These are phyloP conservation scores for Mariannaea elegans DNA, from an alignment of 2,329 filamentous ascomycete species.

Conservation along the genomic window DNA sequence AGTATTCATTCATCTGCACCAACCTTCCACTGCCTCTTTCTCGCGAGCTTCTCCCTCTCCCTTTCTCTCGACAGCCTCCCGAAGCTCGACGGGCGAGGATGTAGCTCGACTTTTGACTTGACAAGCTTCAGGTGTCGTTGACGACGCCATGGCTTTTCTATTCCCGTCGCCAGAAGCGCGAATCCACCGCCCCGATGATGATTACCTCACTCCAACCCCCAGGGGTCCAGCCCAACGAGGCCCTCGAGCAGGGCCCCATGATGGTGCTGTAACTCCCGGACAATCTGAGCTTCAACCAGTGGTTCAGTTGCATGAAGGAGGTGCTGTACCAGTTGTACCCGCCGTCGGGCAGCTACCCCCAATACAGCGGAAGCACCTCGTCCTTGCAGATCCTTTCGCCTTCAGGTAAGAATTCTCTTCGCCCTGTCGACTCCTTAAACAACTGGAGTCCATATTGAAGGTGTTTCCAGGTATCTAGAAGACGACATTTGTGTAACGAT, in stretches of 20 bases:
- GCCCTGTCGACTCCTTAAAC: neutral
- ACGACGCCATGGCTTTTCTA: slow-evolving; percentile 52
- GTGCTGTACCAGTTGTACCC: slow-evolving; percentile 18
- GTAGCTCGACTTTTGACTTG: slow-evolving; percentile 33
- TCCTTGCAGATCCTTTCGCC: slow-evolving; percentile 67
- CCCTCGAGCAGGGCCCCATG: slow-evolving; percentile 33
- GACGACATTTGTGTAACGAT: slow-evolving; percentile 82
- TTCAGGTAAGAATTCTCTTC: slow-evolving; percentile 55
- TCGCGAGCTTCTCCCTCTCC: slow-evolving; percentile 12
- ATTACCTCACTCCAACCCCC: slow-evolving; percentile 28
- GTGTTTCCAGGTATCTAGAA: slow-evolving; percentile 73
- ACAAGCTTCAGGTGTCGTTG: slow-evolving; percentile 37
- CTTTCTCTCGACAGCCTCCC: slow-evolving; percentile 21
- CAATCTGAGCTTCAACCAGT: slow-evolving; percentile 28
- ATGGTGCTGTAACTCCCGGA: slow-evolving; percentile 29
- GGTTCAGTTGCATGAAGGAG: slow-evolving; percentile 23
- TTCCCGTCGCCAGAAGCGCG: slow-evolving; percentile 45
- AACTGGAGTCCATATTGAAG: slow-evolving; percentile 18
- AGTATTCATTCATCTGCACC: slow-evolving; percentile 25
- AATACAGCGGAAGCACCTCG: slow-evolving; percentile 54
- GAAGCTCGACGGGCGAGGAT: slow-evolving; percentile 32
- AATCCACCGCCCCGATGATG: slow-evolving; percentile 40
- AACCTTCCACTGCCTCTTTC: neutral
- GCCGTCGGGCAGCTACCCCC: slow-evolving; percentile 18
- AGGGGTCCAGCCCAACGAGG: slow-evolving; percentile 33